Base-by-base conservation (phyloP, 2,329 filamentous ascomycete genomes). In the Beauveria medogensis region DNA sequence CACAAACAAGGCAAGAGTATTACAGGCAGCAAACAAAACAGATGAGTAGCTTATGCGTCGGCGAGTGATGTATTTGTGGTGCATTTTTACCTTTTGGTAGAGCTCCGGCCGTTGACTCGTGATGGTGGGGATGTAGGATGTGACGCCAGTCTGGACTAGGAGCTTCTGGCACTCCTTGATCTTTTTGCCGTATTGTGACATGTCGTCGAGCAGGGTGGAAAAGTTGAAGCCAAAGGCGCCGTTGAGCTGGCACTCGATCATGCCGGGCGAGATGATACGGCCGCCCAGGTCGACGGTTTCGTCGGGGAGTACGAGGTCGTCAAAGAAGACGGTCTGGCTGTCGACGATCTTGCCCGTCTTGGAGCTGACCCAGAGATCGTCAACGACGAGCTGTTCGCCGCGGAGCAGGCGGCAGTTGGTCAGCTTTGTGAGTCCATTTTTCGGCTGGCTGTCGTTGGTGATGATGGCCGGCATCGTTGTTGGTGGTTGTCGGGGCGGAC, bases 211-310 rank as follows among this genome's bases (percentile, higher is more conserved):
- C 10, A 91, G 79, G 1, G 86, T 85, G 3, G 91, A 94, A 73
- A 95, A 96, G 77, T 96, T 93, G 78, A 96, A 95, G 61, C 92
- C 92, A 69, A 92, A 93, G 10, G 90, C 92, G 53, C 92, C 92
- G 69, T 97, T 97, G 67, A 97, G 85, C 74, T 97, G 92, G 57
- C 89, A 88, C 66, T 97, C 92, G 67, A 97, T 94, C 70, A 97
- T 82, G 28, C 92, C 92, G 0, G 92, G 91, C 0, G 89, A 85
- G 22, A 97, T 72, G 65, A 96, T 93, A 67, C 90, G 90, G 62
- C 91, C 91, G 56, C 86, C 84, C 1, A 97, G 84, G 69, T 97
- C 86, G 67, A 96, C 80, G 59, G 87, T 86, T 66, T 86, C 76
- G 70, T 93, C 90, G 1, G 92, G 90, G 3, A 87, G 78, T 59